phyloP scores from a whole-genome alignment of 2,329 filamentous ascomycete genomes.

The Corinectria fuckeliana region DNA sequence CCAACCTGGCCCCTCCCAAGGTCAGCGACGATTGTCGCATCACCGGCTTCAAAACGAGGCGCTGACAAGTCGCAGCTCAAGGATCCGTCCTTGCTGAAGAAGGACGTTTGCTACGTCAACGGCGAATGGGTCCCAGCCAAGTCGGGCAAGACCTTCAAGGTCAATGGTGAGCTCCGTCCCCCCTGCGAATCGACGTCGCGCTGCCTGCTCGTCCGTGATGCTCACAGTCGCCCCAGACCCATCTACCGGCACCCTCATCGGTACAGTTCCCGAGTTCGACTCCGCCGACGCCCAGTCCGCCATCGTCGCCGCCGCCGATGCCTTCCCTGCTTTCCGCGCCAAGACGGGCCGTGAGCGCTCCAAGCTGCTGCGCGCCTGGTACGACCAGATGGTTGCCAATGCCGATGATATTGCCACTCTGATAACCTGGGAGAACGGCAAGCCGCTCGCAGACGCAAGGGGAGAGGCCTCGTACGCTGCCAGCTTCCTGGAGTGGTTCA shows the following conservation, averaged over 20 bases:
- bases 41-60: not conserved
- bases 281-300: constrained; percentile 78
- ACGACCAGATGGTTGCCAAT: constrained; percentile 80
- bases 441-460: constrained; percentile 77
- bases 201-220: not conserved
- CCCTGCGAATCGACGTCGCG: not conserved
- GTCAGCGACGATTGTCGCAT: constrained; percentile 34
- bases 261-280: constrained; percentile 84
- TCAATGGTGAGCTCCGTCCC: constrained; percentile 61
- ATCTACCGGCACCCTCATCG: constrained; percentile 80
- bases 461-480: constrained; percentile 77
- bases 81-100: constrained; percentile 83
- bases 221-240: constrained; percentile 65
- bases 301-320: constrained; percentile 81
- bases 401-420: constrained; percentile 80
- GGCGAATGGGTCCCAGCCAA: constrained; percentile 88
- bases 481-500: constrained; percentile 82
- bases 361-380: constrained; percentile 79
- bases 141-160: constrained; percentile 91
- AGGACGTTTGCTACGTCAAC: constrained; percentile 83
- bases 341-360: constrained; percentile 77
- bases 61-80: constrained; percentile 62
- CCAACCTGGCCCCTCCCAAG: constrained; percentile 55
- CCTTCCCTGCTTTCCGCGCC: constrained; percentile 73
- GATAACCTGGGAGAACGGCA: constrained; percentile 91